Percentiles rank a stretch among this genome's conserved stretches.
Conservation (phyloP, 177 flowering plant species). For the Vitis hybrid region DNA sequence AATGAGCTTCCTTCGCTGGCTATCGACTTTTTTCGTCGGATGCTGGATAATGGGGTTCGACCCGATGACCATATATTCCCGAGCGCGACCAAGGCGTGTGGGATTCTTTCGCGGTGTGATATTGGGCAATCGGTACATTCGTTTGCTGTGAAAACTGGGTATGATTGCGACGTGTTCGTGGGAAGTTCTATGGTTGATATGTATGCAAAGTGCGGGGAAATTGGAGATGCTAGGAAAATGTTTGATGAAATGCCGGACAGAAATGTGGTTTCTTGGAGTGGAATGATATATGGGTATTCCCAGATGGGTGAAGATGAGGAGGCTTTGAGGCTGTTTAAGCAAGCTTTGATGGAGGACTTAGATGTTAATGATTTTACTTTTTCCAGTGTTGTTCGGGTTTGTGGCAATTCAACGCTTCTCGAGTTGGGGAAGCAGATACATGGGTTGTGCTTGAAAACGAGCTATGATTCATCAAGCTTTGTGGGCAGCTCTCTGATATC, state of each 20-base stretch:
- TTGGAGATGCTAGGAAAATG: conserved; percentile 56
- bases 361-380: conserved; percentile 86
- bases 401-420: conserved; percentile 62
- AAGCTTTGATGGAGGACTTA: conserved; percentile 51
- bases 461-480: conserved; percentile 59
- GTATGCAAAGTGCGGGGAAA: conserved; percentile 78
- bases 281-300: conserved; percentile 82
- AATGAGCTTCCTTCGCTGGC: conserved; percentile 75
- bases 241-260: conserved; percentile 82
- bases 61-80: conserved; percentile 80
- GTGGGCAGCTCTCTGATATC: conserved; percentile 84
- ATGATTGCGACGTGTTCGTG: conserved; percentile 64
- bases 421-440: conserved; percentile 80
- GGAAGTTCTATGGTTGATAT: conserved; percentile 85
- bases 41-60: conserved; percentile 37
- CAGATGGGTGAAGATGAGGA: conserved; percentile 73
- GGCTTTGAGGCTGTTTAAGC: conserved; percentile 70
- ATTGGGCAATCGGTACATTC: conserved; percentile 58
- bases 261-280: conserved; percentile 96
- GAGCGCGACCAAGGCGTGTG: conserved; percentile 73
- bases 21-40: conserved; percentile 53
- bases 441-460: conserved; percentile 64
- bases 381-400: conserved; percentile 76
- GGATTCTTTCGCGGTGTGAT: conserved; percentile 33
- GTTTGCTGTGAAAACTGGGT: conserved; percentile 61